Percentiles rank a stretch among this genome's conserved stretches.
Conservation (phyloP, 2,329 filamentous ascomycete genomes). For the Trichoderma asperellum region DNA sequence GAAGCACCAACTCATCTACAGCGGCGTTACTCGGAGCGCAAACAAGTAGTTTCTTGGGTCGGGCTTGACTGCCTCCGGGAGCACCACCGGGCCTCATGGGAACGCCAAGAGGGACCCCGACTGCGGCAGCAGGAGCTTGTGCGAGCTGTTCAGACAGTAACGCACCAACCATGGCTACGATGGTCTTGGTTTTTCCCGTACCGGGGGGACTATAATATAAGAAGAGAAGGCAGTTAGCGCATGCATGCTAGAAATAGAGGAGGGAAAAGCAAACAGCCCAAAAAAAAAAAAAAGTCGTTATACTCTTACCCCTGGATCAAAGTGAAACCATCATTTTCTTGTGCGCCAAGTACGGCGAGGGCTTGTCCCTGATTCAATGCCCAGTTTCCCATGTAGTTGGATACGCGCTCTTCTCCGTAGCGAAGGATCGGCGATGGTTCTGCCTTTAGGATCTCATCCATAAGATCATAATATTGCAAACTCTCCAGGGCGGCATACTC, state of each 20-base stretch:
- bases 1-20: constrained; percentile 92
- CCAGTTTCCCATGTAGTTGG: constrained; percentile 74
- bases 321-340: constrained; percentile 96
- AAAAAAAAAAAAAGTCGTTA: not conserved
- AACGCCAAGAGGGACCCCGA: constrained; percentile 40
- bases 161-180: constrained; percentile 92
- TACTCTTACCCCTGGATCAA: constrained; percentile 78
- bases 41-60: constrained; percentile 82
- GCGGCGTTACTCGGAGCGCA: constrained; percentile 99
- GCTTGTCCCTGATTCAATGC: constrained; percentile 86
- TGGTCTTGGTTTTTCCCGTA: constrained; percentile 98
- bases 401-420: constrained; percentile 75
- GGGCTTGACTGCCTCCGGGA: constrained; percentile 36
- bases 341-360: constrained; percentile 85
- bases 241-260: not conserved
- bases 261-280: too few species aligned
- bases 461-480: constrained; percentile 92
- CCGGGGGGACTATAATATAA: constrained; percentile 71
- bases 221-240: not conserved
- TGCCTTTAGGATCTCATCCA: constrained; percentile 86
- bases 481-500: constrained; percentile 92
- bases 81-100: constrained; percentile 38
- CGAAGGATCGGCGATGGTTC: constrained; percentile 86
- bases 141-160: constrained; percentile 53
- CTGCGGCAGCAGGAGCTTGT: constrained; percentile 38